A percentile compares a stretch with the other conserved stretches of the same genome.
Evolutionary conservation across 192 early-diverging fungal species (phyloP).

Genomic region (Coemansia sp.): DNA sequence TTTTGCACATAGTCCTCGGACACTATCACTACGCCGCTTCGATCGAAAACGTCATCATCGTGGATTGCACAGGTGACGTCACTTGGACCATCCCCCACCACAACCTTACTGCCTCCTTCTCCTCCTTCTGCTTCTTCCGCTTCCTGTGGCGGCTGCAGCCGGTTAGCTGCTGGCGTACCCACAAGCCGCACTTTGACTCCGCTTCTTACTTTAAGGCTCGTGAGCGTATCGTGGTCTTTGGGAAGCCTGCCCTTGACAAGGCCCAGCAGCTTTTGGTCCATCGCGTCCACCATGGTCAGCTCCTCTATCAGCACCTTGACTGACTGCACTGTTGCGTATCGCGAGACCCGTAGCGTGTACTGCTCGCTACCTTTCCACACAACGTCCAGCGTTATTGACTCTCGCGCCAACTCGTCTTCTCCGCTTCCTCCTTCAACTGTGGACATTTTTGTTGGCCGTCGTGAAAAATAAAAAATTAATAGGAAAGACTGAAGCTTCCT

Average conservation of each 20-base stretch:
- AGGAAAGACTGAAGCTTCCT: no score
- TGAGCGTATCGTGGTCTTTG: slow-evolving; percentile 35
- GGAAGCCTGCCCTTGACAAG: slow-evolving; percentile 70
- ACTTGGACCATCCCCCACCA: no score
- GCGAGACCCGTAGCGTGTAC: slow-evolving; percentile 35
- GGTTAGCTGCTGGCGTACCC: slow-evolving; percentile 36
- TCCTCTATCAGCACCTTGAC: slow-evolving; percentile 57
- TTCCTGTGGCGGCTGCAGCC: slow-evolving; percentile 5
- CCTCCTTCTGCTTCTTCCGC: neutral
- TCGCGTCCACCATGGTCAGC: slow-evolving; percentile 65
- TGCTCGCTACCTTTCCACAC: slow-evolving; percentile 37
- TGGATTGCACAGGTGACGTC: slow-evolving; percentile 17
- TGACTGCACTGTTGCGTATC: slow-evolving; percentile 46
- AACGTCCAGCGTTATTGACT: slow-evolving; percentile 34
- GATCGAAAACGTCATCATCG: neutral
- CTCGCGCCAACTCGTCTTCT: slow-evolving; percentile 43
- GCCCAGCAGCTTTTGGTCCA: slow-evolving; percentile 72
- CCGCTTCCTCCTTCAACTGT: slow-evolving; percentile 10
- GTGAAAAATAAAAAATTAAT: no score
- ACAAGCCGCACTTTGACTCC: slow-evolving; percentile 40
- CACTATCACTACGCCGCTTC: neutral
- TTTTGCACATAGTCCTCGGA: slow-evolving; percentile 10
- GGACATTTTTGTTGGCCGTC: no score
- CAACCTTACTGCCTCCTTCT: no score
- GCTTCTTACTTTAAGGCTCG: slow-evolving; percentile 17